phyloP scores from a whole-genome alignment of 116 monocot genomes.

The Cymodocea nodosa region DNA sequence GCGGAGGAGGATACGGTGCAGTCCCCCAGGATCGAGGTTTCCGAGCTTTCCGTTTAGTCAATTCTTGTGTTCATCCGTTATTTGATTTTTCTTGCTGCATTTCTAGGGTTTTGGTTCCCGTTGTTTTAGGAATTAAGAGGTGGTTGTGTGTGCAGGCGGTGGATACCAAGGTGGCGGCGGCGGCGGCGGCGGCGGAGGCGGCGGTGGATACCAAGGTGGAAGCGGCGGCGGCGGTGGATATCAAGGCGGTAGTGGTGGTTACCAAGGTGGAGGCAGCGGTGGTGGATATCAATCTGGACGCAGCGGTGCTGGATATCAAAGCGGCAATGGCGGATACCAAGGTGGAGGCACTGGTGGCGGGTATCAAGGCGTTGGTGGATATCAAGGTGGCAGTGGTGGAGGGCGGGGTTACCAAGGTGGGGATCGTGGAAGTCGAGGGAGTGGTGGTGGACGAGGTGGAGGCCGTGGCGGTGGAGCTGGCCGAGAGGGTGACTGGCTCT shows the following conservation, averaged over 20 bases:
- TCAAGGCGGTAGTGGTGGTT: conserved; percentile 11
- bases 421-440: conserved; percentile 12
- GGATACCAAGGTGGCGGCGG: conserved; percentile 14
- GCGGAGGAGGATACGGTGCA: conserved; percentile 22
- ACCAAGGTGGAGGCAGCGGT: conserved; percentile 16
- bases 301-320: conserved; percentile 10
- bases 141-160: conserved; percentile 3
- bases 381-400: conserved; percentile 12
- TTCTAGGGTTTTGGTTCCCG: conserved; percentile 8
- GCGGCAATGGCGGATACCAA: conserved; percentile 13
- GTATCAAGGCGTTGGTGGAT: neutral
- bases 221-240: conserved; percentile 11
- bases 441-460: conserved; percentile 6
- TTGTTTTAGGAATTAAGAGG: neutral
- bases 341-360: conserved; percentile 12
- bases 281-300: neutral
- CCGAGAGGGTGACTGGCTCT: conserved; percentile 94
- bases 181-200: conserved; percentile 11
- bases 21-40: conserved; percentile 14
- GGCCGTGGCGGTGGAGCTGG: conserved; percentile 26
- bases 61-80: too few relatives aligned
- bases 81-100: neutral
- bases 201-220: conserved; percentile 14
- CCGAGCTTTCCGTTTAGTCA: neutral
- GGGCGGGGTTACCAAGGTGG: conserved; percentile 16